Evolutionary conservation across 108 stramenopile genomes (phyloP), one percentile per base, ranked within the genome.

Genomic region (Cylindrotheca fusiformis): DNA sequence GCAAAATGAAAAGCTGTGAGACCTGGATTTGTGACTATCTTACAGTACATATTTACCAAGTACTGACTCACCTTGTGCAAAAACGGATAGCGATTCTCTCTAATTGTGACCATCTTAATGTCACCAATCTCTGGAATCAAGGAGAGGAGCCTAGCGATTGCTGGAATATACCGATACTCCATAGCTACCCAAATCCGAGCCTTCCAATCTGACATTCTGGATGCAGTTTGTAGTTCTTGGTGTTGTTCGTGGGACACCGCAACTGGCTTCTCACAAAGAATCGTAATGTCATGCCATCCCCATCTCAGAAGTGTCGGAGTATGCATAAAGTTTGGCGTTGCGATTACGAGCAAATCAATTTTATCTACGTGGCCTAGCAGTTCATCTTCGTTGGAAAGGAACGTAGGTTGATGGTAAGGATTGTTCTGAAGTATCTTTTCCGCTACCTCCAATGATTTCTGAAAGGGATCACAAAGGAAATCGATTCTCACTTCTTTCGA

Each of bases 91-190:
- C 91, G 74, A 68, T 92, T 92, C 52, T 92, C 91, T 10, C 91
- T 79, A 45, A 92, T 92, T 8, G 87, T 83, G 14, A 87, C 74
- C 79, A 85, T 89, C 61, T 89, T 88, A 49, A 92, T 66, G 6
- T 84, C 79, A 0, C 91, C 91, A 58, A 92, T 76, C 21, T 75
- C 66, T 18, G 85, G 86, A 1, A 85, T 60, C 29, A 89, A 68
- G 31, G 76, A 72, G 30, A 85, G 26, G 17, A 92, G 58, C 59
- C 89, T 88, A 20, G 81, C 77, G 58, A 92, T 83, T 0, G 91
- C 91, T 1, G 91, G 91, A 63, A 92, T 92, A 58, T 82, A 92
- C 6, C 91, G 68, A 67, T 92, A 92, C 59, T 92, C 91, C 91
- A 92, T 92, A n/a, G 87, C 91, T 23, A 87, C 76, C 91, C 91